Conservation (phyloP, 1,284 basidiomycete species). For the Volvariella surrecta region DNA sequence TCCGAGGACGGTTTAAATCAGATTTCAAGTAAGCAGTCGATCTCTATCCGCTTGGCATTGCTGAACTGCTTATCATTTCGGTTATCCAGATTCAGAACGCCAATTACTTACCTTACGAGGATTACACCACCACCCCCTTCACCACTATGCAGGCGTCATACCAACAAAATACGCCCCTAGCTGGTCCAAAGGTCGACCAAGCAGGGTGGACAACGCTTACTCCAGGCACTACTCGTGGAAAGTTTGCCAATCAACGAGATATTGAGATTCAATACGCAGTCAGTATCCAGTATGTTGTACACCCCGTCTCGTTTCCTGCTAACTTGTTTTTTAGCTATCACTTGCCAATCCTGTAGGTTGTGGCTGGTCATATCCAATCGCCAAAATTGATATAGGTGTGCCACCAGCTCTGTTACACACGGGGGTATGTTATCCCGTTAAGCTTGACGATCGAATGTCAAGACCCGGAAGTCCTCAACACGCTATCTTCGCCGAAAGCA, state of each 20-base stretch:
- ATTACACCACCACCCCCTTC: background rate
- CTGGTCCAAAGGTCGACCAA: background rate
- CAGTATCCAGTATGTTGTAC: background rate
- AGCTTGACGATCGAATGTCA: background rate
- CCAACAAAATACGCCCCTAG: background rate
- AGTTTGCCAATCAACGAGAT: background rate
- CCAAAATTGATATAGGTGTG: background rate
- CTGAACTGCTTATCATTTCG: background rate
- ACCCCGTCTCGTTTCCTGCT: background rate
- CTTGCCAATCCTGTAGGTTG: background rate
- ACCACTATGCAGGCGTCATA: background rate
- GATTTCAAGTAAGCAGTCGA: background rate
- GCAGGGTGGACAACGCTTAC: background rate
- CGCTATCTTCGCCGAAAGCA: background rate
- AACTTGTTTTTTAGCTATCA: background rate
- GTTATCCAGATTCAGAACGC: background rate
- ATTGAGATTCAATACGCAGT: background rate
- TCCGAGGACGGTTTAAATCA: background rate
- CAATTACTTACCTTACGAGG: background rate
- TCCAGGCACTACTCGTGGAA: background rate
- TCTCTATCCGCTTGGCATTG: background rate
- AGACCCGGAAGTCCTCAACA: background rate
- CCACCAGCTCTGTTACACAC: background rate
- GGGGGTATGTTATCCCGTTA: background rate
- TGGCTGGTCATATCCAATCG: no score